Conservation (phyloP, 2,329 filamentous ascomycete species). For the Beauveria caledonica region DNA sequence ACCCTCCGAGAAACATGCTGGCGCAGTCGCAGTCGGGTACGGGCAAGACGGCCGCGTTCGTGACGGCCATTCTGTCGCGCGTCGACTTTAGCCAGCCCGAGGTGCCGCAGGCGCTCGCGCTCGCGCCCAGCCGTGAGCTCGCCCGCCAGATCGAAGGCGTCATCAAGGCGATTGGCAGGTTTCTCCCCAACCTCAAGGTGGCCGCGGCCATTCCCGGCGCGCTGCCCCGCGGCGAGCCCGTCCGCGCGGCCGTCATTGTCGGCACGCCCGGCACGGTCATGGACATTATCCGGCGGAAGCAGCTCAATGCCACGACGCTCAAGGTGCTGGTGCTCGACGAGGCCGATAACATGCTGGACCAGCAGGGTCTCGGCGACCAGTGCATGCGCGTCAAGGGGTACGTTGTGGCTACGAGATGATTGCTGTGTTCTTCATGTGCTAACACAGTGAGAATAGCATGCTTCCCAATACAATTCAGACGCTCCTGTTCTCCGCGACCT, state of each 20-base stretch:
- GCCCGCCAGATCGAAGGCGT: slow-evolving; percentile 91
- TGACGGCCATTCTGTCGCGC: slow-evolving; percentile 82
- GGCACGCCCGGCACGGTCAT: slow-evolving; percentile 91
- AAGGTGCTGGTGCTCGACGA: slow-evolving; percentile 88
- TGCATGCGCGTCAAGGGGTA: slow-evolving; percentile 83
- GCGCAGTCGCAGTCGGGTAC: slow-evolving; percentile 99
- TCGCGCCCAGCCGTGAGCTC: slow-evolving; percentile 89
- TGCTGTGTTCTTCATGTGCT: no score
- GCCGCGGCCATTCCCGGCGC: slow-evolving; percentile 77
- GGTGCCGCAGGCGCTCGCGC: slow-evolving; percentile 75
- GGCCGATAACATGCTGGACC: slow-evolving; percentile 97
- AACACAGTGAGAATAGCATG: slow-evolving; percentile 40
- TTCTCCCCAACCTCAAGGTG: slow-evolving; percentile 66
- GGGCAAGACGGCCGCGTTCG: slow-evolving; percentile 95
- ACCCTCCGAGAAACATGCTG: slow-evolving; percentile 91
- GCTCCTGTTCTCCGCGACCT: slow-evolving; percentile 90
- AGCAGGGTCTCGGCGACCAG: slow-evolving; percentile 91
- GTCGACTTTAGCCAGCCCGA: slow-evolving; percentile 63
- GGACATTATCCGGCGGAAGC: slow-evolving; percentile 71
- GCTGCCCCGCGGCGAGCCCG: slow-evolving; percentile 56
- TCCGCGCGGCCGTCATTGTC: slow-evolving; percentile 74
- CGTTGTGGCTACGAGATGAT: not conserved
- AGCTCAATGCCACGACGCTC: slow-evolving; percentile 64
- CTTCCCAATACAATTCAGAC: slow-evolving; percentile 72
- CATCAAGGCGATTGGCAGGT: slow-evolving; percentile 73